phyloP scores from a whole-genome alignment of 2,329 filamentous ascomycete species.

The Colletotrichum sojae region DNA sequence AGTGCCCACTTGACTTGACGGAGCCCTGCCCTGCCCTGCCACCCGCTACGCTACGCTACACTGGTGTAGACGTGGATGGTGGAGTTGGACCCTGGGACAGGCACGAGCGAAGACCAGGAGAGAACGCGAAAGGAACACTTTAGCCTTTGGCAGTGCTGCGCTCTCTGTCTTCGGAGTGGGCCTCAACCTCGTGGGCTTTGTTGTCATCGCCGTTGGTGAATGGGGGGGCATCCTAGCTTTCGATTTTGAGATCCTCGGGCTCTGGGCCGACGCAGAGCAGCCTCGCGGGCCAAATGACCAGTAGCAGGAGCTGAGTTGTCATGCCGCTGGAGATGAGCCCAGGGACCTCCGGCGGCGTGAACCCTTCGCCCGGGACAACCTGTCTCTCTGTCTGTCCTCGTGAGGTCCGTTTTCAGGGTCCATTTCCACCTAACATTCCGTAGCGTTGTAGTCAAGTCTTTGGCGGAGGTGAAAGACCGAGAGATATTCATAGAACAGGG shows the following conservation, averaged over 20 bases:
- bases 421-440: conserved; percentile 15
- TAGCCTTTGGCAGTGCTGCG: conserved; percentile 16
- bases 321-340: conserved; percentile 7
- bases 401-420: conserved; percentile 36
- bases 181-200: conserved; percentile 26
- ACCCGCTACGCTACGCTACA: conserved; percentile 5
- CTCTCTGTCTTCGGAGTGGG: conserved; percentile 15
- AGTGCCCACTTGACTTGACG: conserved; percentile 15
- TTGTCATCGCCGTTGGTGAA: conserved; percentile 9
- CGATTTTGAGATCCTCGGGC: conserved; percentile 3
- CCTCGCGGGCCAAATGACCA: conserved; percentile 18
- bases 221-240: conserved; percentile 8
- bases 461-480: conserved; percentile 23
- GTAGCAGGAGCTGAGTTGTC: conserved; percentile 31
- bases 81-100: conserved; percentile 38
- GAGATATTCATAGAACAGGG: conserved; percentile 41
- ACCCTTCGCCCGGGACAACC: conserved; percentile 13
- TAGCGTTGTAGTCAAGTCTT: conserved; percentile 25
- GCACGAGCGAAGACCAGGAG: conserved; percentile 20
- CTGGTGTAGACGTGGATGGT: conserved; percentile 9
- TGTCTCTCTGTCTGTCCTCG: conserved; percentile 23
- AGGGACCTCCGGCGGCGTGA: conserved; percentile 10
- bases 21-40: conserved; percentile 27
- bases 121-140: conserved; percentile 11
- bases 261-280: conserved; percentile 11